These are phyloP conservation scores for Fonsecaea monophora DNA, from an alignment of 2,329 filamentous ascomycete species.

Conservation along the genomic window DNA sequence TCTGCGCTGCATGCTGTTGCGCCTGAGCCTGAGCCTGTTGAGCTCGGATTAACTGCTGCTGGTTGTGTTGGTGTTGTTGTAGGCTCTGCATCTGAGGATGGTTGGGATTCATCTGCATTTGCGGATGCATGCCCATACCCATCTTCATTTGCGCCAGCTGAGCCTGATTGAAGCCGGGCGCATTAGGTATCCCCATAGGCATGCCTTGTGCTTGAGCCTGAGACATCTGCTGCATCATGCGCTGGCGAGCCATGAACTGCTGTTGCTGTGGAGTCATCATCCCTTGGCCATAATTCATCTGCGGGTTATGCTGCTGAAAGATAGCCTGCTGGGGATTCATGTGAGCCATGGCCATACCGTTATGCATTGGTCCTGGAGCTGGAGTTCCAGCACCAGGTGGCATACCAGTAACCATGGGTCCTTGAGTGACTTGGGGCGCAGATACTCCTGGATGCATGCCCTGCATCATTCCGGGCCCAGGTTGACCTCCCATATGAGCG, in stretches of 20 bases:
- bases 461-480: constrained; percentile 60
- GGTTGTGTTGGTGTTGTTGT: constrained; percentile 53
- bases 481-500: constrained; percentile 56
- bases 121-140: constrained; percentile 36
- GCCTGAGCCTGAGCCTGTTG: constrained; percentile 43
- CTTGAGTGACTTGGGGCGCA: constrained; percentile 66
- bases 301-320: constrained; percentile 55
- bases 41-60: constrained; percentile 46
- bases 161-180: constrained; percentile 44
- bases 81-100: constrained; percentile 52
- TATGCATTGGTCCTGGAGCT: constrained; percentile 58
- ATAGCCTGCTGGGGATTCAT: constrained; percentile 64
- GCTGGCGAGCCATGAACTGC: constrained; percentile 45
- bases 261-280: constrained; percentile 40
- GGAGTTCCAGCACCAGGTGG: constrained; percentile 63
- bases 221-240: constrained; percentile 36
- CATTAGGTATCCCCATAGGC: constrained; percentile 37
- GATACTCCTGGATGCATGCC: constrained; percentile 68
- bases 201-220: constrained; percentile 35
- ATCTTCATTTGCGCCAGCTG: constrained; percentile 49
- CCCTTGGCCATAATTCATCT: constrained; percentile 41
- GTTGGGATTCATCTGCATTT: constrained; percentile 47
- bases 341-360: constrained; percentile 65
- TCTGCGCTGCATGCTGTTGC: constrained; percentile 40
- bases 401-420: constrained; percentile 70